phyloP scores from a whole-genome alignment of 2,329 filamentous ascomycete genomes.

The Cordyceps tenuipes region DNA sequence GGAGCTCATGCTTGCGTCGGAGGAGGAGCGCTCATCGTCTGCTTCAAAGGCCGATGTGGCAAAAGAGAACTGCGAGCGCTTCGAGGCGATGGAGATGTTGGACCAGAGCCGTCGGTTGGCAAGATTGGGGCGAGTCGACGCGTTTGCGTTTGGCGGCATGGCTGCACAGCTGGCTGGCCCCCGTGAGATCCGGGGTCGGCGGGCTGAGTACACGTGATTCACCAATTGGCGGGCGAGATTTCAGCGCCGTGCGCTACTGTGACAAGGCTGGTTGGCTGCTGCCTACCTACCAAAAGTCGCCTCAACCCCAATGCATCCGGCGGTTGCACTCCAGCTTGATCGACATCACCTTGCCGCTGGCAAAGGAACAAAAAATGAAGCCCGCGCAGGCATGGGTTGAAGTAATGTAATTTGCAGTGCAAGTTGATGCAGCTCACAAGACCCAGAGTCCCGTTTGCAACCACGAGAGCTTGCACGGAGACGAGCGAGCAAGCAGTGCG shows the following conservation, averaged over 20 bases:
- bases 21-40: constrained; percentile 57
- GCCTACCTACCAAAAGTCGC: no score
- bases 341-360: neutral
- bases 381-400: neutral
- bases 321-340: neutral
- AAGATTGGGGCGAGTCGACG: constrained; percentile 30
- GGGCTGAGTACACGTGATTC: constrained; percentile 10
- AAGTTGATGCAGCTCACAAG: neutral
- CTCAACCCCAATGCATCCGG: neutral
- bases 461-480: no score
- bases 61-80: constrained; percentile 49
- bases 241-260: neutral
- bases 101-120: constrained; percentile 37
- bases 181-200: constrained; percentile 2
- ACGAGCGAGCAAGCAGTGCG: no score
- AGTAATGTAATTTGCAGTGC: neutral
- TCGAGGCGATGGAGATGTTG: constrained; percentile 42
- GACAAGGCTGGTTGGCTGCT: no score
- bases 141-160: constrained; percentile 10
- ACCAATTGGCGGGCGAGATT: neutral
- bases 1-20: constrained; percentile 27
- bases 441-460: neutral
- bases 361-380: neutral
- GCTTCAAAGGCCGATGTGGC: constrained; percentile 56
- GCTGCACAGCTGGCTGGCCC: neutral